A percentile compares a stretch with the other conserved stretches of the same genome.
Evolutionary conservation across 768 basidiomycete genomes (phyloP).

Genomic region (Suillus ampliporus): DNA sequence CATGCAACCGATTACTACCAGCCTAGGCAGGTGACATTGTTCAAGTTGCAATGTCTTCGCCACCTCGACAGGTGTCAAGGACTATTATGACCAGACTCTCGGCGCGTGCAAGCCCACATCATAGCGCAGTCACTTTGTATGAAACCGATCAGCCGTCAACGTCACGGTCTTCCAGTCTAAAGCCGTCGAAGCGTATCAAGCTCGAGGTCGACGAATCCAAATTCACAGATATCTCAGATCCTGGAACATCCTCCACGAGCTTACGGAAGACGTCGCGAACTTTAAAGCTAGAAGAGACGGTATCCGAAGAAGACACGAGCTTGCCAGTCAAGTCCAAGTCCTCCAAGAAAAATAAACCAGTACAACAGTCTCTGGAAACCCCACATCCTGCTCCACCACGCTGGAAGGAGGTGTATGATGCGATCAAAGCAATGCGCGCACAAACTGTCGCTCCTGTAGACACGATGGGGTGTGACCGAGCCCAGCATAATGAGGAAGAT

Average conservation of each 20-base stretch:
- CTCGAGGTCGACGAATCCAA: conserved; percentile 21
- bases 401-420: conserved; percentile 74
- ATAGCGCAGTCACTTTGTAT: conserved; percentile 49
- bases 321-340: conserved; percentile 26
- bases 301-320: background rate
- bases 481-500: conserved; percentile 64
- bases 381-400: conserved; percentile 70
- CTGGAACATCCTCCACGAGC: background rate
- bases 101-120: conserved; percentile 49
- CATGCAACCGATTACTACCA: too few species aligned
- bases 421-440: conserved; percentile 79
- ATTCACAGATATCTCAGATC: conserved; percentile 6
- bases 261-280: background rate
- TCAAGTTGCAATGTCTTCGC: conserved; percentile 26
- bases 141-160: conserved; percentile 32
- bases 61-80: conserved; percentile 32
- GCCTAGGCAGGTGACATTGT: too few species aligned
- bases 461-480: conserved; percentile 86
- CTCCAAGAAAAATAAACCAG: conserved; percentile 59
- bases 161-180: conserved; percentile 19
- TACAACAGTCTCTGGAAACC: conserved; percentile 55
- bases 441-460: conserved; percentile 85
- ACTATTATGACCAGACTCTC: conserved; percentile 41
- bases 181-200: conserved; percentile 40
- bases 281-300: conserved; percentile 6